These are phyloP conservation scores for Eutrema salsugineum DNA, from an alignment of 441 rosid genomes.

Conservation along the genomic window DNA sequence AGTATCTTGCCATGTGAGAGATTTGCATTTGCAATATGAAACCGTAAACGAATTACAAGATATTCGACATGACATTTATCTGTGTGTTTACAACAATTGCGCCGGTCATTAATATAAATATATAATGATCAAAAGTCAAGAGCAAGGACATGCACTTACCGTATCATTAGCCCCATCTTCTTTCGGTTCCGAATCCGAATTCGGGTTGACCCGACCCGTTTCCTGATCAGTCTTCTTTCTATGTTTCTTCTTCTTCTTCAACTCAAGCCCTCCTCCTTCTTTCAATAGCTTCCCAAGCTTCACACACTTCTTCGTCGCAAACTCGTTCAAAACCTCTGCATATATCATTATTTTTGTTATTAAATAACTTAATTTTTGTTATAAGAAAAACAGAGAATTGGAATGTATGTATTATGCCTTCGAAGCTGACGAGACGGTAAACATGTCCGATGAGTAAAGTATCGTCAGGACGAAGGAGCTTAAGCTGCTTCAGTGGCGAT, in stretches of 20 bases:
- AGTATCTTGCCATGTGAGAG: not conserved
- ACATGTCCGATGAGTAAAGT: conserved; percentile 70
- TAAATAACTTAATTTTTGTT: too few relatives aligned
- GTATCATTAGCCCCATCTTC: not conserved
- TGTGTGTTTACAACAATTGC: not conserved
- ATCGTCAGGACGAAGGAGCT: conserved; percentile 80
- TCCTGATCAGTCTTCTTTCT: conserved; percentile 8
- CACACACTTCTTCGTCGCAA: conserved; percentile 67
- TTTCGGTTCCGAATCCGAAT: conserved; percentile 25
- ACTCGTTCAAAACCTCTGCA: conserved; percentile 75
- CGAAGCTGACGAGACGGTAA: conserved; percentile 78
- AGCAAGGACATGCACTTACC: conserved; percentile 6
- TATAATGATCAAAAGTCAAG: not conserved
- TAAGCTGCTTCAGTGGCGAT: conserved; percentile 65
- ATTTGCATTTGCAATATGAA: not conserved
- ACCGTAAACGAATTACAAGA: not conserved
- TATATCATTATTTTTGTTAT: not conserved
- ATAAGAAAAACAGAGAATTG: not conserved
- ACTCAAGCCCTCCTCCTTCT: conserved; percentile 45
- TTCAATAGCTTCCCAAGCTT: conserved; percentile 71
- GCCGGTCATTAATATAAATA: too few relatives aligned
- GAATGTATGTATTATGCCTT: conserved; percentile 41
- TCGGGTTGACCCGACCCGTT: conserved; percentile 17
- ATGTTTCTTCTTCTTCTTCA: conserved; percentile 29
- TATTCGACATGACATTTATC: not conserved